Conservation (phyloP, 306 rosid genomes). For the Clitoria ternatea region DNA sequence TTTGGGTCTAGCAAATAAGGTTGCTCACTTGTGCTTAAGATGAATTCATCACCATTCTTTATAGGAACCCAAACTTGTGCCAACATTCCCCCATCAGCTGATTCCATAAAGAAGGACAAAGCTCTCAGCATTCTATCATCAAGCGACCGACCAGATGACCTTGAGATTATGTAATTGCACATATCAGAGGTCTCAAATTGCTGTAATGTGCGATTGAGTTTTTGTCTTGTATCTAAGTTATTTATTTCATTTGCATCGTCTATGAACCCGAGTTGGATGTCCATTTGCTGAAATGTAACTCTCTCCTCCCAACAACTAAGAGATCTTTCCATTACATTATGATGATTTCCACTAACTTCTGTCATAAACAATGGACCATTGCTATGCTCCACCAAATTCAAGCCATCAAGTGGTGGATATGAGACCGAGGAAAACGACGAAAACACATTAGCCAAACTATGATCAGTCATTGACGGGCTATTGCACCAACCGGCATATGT, state of each 20-base stretch:
- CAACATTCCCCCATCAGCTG: conserved; percentile 75
- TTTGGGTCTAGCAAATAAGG: conserved; percentile 89
- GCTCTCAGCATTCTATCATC: conserved; percentile 92
- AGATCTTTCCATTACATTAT: conserved; percentile 32
- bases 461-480: conserved; percentile 39
- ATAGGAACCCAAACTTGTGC: conserved; percentile 96
- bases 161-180: conserved; percentile 34
- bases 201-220: conserved; percentile 29
- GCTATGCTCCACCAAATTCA: conserved; percentile 41
- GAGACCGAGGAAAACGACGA: conserved; percentile 38
- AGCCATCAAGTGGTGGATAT: conserved; percentile 40
- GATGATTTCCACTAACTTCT: conserved; percentile 45
- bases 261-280: conserved; percentile 37
- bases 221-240: conserved; percentile 25
- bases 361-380: conserved; percentile 32
- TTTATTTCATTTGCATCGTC: conserved; percentile 32
- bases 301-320: conserved; percentile 40
- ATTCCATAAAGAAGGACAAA: conserved; percentile 71
- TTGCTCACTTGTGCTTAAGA: conserved; percentile 84
- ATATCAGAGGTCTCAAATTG: conserved; percentile 24
- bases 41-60: conserved; percentile 53
- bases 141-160: conserved; percentile 56
- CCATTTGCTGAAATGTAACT: conserved; percentile 46
- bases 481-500: conserved; percentile 72
- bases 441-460: conserved; percentile 38